Evolutionary conservation across 345 rosid species (phyloP).

Genomic region (Carallia brachiata): DNA sequence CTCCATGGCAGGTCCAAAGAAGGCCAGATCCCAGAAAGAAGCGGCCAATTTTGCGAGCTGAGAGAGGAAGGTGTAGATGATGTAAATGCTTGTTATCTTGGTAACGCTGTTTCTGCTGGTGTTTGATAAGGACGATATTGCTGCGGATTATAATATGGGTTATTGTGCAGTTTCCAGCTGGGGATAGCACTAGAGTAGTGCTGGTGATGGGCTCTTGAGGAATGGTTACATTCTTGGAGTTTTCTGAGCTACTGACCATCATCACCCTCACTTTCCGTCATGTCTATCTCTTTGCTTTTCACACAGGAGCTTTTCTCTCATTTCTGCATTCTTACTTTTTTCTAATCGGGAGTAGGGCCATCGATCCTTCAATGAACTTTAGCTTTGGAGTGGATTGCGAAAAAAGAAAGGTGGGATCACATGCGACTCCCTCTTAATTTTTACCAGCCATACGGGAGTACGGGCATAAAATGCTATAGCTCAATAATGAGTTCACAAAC

Average conservation of each 20-base stretch:
- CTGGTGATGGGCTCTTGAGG: conserved; percentile 31
- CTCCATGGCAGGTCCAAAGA: conserved; percentile 52
- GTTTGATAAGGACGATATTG: not conserved
- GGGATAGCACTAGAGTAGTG: conserved; percentile 20
- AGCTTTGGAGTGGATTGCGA: conserved; percentile 42
- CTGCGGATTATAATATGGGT: conserved; percentile 52
- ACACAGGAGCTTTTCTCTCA: conserved; percentile 12
- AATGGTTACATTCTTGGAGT: conserved; percentile 23
- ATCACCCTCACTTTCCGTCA: conserved; percentile 44
- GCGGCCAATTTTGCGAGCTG: conserved; percentile 45
- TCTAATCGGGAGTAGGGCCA: conserved; percentile 38
- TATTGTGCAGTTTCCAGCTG: conserved; percentile 70
- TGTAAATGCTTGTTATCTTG: conserved; percentile 26
- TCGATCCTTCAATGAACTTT: conserved; percentile 24
- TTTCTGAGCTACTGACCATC: conserved; percentile 42
- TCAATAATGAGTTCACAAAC: no score
- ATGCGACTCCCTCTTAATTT: no score
- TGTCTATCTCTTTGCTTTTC: conserved; percentile 24
- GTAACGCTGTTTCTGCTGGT: conserved; percentile 23
- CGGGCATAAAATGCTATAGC: no score
- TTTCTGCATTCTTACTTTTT: conserved; percentile 12
- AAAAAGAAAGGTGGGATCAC: conserved; percentile 24
- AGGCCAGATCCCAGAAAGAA: conserved; percentile 66
- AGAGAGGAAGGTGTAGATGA: conserved; percentile 22
- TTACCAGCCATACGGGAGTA: no score